Base-by-base conservation (phyloP, 140 eudicot species). In the Anethum foeniculum region DNA sequence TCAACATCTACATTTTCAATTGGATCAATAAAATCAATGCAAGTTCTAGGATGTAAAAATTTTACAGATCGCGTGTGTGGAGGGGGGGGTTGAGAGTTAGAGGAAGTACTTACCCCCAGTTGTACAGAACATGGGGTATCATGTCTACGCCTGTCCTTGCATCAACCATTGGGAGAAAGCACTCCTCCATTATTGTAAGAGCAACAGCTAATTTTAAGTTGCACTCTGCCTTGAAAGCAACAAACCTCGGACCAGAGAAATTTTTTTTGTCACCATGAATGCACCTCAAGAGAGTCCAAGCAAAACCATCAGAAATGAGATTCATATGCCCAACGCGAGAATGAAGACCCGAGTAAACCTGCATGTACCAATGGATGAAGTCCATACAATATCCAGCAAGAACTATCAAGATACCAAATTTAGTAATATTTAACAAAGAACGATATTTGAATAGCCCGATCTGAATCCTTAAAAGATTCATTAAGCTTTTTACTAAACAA, bases 161-260 rank as follows among this genome's bases (percentile, higher is more conserved):
- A 83, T 95, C 99, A 85, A 90, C 88, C 99, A 95, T 95, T 10
- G 97, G 97, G 64, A 95, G 91, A 88, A 95, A 95, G 83, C 99
- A 91, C 80, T 95, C 99, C 85, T 95, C 99, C 99, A 95, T 90
- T 30, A 95, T 95, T 52, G 91, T 93, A 38, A 91, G 85, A 23
- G 97, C 97, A 87, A 95, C 99, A 39, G 99, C 97, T 83, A 95
- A 82, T 87, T 95, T 95, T 56, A 92, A 81, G 87, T 95, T 95
- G 91, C 97, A 89, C 83, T 95, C 97, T 76, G 96, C 97, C 87
- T 87, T 91, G 74, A 95, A 71, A 78, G 99, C 96, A 76, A 89
- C 85, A 81, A 89, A 86, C 28, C 86, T 91, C 34, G 88, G 92
- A 60, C 83, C 86, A 51, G 95, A 88, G 85, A 88, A 90, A 68